Evolutionary conservation across 2,329 filamentous ascomycete genomes (phyloP), one percentile per base, ranked within the genome.

Genomic region (Pseudopyricularia javanii): DNA sequence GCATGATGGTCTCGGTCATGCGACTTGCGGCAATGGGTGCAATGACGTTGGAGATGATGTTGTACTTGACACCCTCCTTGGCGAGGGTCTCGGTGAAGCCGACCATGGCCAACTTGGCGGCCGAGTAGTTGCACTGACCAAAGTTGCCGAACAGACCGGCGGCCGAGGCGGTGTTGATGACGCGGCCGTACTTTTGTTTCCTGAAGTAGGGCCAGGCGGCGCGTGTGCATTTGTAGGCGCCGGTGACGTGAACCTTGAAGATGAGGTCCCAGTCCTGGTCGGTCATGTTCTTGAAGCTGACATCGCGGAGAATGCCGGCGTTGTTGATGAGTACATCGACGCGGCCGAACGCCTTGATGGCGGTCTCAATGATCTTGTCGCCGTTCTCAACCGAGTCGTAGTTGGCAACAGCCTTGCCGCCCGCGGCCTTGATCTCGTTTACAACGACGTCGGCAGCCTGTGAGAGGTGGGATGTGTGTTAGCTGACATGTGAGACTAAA

Each of bases 271-370:
- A 98, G 70, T 98, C 93, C 66, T 86, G 73, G 68, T 98, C 93
- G 69, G 86, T 93, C 81, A 97, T 94, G 74, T 97, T 97, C 80
- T 95, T 95, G 76, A 98, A 97, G 78, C 88, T 91, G 66, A 97
- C 70, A 73, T 97, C 91, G 56, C 91, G 86, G 56, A 95, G 78
- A 65, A 97, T 97, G 64, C 93, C 91, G 56, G 93, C 93, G 67
- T 97, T 98, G 79, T 98, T 98, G 72, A 98, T 85, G 62, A 98
- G 83, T 58, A 98, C 75, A 69, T 98, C 91, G 70, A 98, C 81
- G 63, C 91, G 88, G 60, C 91, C 88, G 65, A 84, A 93, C 53
- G 74, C 75, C 69, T 88, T 74, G 66, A 93, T 86, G 62, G 88
- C 88, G 24, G 87, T 91, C 59, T 91, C 84, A 72, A 98, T 94